phyloP scores from a whole-genome alignment of 2,329 filamentous ascomycete genomes.

The Xylariaceae sp. region DNA sequence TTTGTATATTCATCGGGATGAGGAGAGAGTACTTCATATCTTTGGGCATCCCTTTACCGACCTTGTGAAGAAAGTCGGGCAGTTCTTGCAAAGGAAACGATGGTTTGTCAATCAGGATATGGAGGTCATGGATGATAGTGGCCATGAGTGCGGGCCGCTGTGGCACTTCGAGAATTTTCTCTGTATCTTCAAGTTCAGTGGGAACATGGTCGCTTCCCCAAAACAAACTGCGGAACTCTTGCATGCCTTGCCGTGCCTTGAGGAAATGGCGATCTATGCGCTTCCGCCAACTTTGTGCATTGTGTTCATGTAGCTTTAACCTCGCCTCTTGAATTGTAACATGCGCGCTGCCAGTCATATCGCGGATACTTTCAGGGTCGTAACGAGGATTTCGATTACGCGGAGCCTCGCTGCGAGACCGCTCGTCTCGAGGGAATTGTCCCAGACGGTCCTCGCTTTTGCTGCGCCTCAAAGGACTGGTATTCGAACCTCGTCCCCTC shows the following conservation, averaged over 20 bases:
- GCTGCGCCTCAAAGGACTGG: conserved; percentile 43
- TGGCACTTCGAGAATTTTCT: conserved; percentile 80
- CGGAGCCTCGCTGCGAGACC: conserved; percentile 31
- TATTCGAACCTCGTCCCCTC: conserved; percentile 32
- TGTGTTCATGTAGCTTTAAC: conserved; percentile 68
- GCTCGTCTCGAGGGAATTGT: conserved; percentile 25
- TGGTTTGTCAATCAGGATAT: conserved; percentile 83
- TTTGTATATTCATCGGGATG: conserved; percentile 80
- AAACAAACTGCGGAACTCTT: conserved; percentile 71
- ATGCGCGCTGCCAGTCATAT: conserved; percentile 65
- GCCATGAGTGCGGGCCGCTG: conserved; percentile 79
- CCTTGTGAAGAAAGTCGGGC: conserved; percentile 75
- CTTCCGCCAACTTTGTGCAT: conserved; percentile 86
- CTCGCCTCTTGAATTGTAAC: conserved; percentile 72
- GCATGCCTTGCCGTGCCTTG: conserved; percentile 66
- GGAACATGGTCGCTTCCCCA: conserved; percentile 77
- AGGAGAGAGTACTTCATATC: conserved; percentile 88
- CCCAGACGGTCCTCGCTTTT: conserved; percentile 49
- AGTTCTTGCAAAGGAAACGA: conserved; percentile 80
- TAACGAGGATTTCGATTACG: conserved; percentile 56
- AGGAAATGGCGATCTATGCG: conserved; percentile 74
- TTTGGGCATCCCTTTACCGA: conserved; percentile 94
- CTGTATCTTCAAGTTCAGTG: conserved; percentile 74
- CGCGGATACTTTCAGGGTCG: conserved; percentile 67
- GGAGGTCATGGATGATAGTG: conserved; percentile 74